Conservation (phyloP, 441 rosid species). For the Populus hybrid region DNA sequence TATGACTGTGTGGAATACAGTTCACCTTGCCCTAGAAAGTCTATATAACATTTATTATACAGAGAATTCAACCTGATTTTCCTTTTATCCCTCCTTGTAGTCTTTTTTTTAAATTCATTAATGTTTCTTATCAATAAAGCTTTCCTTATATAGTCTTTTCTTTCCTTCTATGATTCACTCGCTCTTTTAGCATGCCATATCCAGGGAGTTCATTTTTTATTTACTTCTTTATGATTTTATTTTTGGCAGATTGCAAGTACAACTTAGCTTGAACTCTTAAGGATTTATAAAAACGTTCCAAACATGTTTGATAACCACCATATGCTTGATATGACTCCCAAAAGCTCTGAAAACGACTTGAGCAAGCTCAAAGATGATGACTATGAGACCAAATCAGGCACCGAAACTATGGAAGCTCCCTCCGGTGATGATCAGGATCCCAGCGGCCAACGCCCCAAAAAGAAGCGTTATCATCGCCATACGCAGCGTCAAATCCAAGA, state of each 20-base stretch:
- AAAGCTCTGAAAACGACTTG: conserved; percentile 62
- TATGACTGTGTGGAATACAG: neutral
- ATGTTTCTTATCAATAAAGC: neutral
- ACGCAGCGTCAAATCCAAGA: conserved; percentile 96
- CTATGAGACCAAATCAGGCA: conserved; percentile 72
- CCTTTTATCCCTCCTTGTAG: neutral
- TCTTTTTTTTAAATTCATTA: neutral
- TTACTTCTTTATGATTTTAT: neutral
- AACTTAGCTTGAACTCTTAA: conserved; percentile 1
- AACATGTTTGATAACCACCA: conserved; percentile 68
- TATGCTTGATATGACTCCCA: conserved; percentile 65
- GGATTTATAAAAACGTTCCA: conserved; percentile 44
- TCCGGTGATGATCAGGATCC: conserved; percentile 87
- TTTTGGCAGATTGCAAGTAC: conserved; percentile 1
- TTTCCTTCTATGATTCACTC: neutral
- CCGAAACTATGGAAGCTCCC: conserved; percentile 59
- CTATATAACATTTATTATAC: neutral
- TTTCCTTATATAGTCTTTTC: neutral
- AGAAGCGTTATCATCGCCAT: conserved; percentile 95
- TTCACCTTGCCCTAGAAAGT: conserved; percentile 4
- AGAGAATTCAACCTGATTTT: neutral
- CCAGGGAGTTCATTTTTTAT: neutral
- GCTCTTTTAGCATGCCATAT: no score
- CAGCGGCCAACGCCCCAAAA: conserved; percentile 60
- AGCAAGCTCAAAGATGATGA: conserved; percentile 69